Evolutionary conservation across 2,329 filamentous ascomycete genomes (phyloP).

Genomic region (Fusarium sp.): DNA sequence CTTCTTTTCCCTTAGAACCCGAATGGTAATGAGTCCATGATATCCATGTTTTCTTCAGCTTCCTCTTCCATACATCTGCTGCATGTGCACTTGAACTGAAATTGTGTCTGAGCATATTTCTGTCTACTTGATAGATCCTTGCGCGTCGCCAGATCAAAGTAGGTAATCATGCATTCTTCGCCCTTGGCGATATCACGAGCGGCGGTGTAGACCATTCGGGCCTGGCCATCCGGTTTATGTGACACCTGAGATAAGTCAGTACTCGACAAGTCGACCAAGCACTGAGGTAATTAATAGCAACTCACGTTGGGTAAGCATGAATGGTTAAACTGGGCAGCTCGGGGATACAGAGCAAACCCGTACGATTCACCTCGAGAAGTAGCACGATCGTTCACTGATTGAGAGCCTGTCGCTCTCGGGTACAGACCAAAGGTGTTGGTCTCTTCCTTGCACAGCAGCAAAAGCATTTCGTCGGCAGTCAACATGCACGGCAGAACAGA

Average conservation of each 20-base stretch:
- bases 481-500: slow-evolving; percentile 25
- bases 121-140: slow-evolving; percentile 35
- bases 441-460: slow-evolving; percentile 46
- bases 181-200: slow-evolving; percentile 39
- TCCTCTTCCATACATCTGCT: slow-evolving; percentile 42
- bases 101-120: slow-evolving; percentile 32
- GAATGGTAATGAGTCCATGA: slow-evolving; percentile 40
- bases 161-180: slow-evolving; percentile 46
- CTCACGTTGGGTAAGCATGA: slow-evolving; percentile 47
- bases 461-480: slow-evolving; percentile 36
- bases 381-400: slow-evolving; percentile 17
- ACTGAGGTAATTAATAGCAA: background rate
- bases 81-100: slow-evolving; percentile 44
- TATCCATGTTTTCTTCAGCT: slow-evolving; percentile 33
- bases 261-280: accelerated
- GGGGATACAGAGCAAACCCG: slow-evolving; percentile 43
- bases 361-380: slow-evolving; percentile 41
- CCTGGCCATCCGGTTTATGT: slow-evolving; percentile 41
- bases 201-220: slow-evolving; percentile 45
- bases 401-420: slow-evolving; percentile 38
- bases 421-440: slow-evolving; percentile 48
- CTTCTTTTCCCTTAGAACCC: background rate
- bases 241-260: slow-evolving; percentile 34
- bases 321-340: slow-evolving; percentile 47
- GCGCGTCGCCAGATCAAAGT: slow-evolving; percentile 42